These are phyloP conservation scores for Aspergillus homomorphus DNA, from an alignment of 495 filamentous ascomycete genomes.

Conservation along the genomic window DNA sequence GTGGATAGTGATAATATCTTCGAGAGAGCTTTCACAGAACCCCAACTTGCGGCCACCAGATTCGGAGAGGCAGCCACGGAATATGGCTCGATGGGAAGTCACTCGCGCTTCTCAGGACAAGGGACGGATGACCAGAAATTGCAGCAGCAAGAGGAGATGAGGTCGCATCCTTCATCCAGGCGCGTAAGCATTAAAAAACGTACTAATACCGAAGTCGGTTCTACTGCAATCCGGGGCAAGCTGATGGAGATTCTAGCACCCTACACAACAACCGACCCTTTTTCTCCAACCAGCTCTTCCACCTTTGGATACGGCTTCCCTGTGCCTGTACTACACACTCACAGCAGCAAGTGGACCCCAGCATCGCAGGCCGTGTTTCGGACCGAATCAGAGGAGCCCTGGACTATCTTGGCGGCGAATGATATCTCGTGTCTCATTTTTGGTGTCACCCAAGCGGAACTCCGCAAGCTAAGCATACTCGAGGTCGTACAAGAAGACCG, in stretches of 20 bases:
- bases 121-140: constrained; percentile 33
- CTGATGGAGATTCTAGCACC: constrained; percentile 88
- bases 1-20: constrained; percentile 72
- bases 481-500: constrained; percentile 90
- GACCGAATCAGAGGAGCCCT: constrained; percentile 80
- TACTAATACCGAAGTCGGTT: constrained; percentile 78
- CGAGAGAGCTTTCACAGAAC: constrained; percentile 65
- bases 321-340: constrained; percentile 63
- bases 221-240: constrained; percentile 70
- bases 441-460: constrained; percentile 89
- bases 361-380: constrained; percentile 96
- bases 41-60: constrained; percentile 22
- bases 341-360: constrained; percentile 85
- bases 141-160: constrained; percentile 32
- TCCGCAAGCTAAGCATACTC: constrained; percentile 89
- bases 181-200: constrained; percentile 71
- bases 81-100: constrained; percentile 13
- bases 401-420: constrained; percentile 96
- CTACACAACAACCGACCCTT: constrained; percentile 55
- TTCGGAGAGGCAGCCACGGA: constrained; percentile 21
- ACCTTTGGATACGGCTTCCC: constrained; percentile 39
- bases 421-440: constrained; percentile 95
- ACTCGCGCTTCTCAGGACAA: constrained; percentile 30
- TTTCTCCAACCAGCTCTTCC: constrained; percentile 42
- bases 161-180: constrained; percentile 47